Evolutionary conservation across 75 land plant species (phyloP).

Genomic region (Picea sitchensis): DNA sequence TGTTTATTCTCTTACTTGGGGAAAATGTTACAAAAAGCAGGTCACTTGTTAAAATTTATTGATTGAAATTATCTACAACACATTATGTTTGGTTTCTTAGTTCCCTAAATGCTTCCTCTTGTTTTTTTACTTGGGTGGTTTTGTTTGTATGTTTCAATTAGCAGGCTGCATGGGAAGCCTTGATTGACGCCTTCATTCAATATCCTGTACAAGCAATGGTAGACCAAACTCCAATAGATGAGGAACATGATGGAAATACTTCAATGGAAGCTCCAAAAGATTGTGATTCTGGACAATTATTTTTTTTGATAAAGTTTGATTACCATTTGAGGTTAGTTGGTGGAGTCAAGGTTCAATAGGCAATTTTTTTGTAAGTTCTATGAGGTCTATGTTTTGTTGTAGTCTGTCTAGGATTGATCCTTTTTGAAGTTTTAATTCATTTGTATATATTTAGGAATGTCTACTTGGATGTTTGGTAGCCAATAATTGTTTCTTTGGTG

Average conservation of each 20-base stretch:
- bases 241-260: too few species aligned
- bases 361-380: background rate
- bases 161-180: constrained; percentile 70
- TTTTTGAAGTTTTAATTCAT: background rate
- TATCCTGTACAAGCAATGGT: background rate
- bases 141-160: too few species aligned
- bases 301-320: too few species aligned
- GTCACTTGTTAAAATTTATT: constrained; percentile 26
- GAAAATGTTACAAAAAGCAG: constrained; percentile 23
- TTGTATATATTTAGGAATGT: background rate
- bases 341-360: constrained; percentile 45
- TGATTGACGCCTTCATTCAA: constrained; percentile 44
- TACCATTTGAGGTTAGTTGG: too few species aligned
- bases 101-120: too few species aligned
- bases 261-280: too few species aligned
- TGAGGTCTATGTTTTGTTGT: background rate
- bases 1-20: constrained; percentile 57
- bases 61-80: too few species aligned
- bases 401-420: background rate
- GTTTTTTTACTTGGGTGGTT: too few species aligned
- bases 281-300: too few species aligned
- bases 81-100: too few species aligned
- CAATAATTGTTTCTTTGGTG: background rate
- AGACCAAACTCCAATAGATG: background rate
- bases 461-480: background rate